Conservation (phyloP, 768 basidiomycete genomes). For the Mycena albidolilacea region DNA sequence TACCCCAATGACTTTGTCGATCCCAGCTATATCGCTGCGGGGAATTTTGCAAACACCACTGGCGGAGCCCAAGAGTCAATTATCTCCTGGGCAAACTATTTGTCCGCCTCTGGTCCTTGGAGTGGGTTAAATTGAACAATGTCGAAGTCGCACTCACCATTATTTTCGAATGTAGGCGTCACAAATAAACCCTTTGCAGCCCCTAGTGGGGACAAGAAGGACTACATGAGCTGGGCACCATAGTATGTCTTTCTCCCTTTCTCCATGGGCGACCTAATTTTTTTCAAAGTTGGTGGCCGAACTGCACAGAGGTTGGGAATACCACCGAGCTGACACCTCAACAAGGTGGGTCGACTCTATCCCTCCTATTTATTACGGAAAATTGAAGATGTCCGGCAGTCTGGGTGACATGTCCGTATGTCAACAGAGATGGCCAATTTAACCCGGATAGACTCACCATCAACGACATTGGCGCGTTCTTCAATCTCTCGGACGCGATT, state of each 20-base stretch:
- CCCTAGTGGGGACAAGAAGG: conserved; percentile 69
- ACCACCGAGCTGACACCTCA: conserved; percentile 68
- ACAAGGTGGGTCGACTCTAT: conserved; percentile 54
- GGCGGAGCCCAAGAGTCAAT: conserved; percentile 63
- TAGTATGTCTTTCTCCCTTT: conserved; percentile 60
- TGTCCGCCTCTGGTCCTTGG: conserved; percentile 67
- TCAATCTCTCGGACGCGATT: conserved; percentile 70
- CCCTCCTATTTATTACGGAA: neutral
- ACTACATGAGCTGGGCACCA: conserved; percentile 81
- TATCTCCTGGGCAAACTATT: conserved; percentile 59
- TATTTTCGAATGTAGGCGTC: conserved; percentile 55
- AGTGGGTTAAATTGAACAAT: conserved; percentile 53
- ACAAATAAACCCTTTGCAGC: conserved; percentile 62
- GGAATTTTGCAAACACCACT: conserved; percentile 59
- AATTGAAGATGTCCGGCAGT: conserved; percentile 50
- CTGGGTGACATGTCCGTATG: conserved; percentile 73
- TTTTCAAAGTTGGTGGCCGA: conserved; percentile 70
- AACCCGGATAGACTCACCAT: conserved; percentile 72
- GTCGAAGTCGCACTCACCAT: neutral
- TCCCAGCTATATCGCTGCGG: conserved; percentile 62
- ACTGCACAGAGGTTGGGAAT: conserved; percentile 72
- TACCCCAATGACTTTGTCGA: conserved; percentile 73
- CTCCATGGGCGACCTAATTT: neutral
- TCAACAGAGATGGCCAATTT: conserved; percentile 70
- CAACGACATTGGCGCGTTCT: conserved; percentile 70